Evolutionary conservation across 495 filamentous ascomycete genomes (phyloP).

Genomic region (Podospora sp.): DNA sequence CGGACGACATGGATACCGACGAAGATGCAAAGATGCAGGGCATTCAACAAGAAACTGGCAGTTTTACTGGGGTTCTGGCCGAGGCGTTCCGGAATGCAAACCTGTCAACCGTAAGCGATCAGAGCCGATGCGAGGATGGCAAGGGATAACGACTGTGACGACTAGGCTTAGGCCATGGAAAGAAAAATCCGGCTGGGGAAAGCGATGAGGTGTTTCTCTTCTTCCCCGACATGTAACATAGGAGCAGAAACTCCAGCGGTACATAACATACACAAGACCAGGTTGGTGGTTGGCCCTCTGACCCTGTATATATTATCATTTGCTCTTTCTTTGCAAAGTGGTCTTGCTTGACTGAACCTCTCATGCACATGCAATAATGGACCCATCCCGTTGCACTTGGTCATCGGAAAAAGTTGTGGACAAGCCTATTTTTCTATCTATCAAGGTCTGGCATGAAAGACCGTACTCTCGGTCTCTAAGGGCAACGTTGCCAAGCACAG

Average conservation of each 20-base stretch:
- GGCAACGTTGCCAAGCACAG: background rate
- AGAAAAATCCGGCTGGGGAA: background rate
- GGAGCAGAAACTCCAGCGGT: background rate
- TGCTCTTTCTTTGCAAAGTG: background rate
- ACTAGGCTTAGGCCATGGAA: background rate
- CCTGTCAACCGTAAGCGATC: conserved; percentile 2
- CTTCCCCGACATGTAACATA: background rate
- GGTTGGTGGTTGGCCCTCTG: background rate
- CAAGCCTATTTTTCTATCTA: background rate
- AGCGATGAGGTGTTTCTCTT: background rate
- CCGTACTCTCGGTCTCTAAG: background rate
- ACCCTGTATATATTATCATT: background rate
- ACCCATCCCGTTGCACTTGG: background rate
- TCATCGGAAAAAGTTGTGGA: background rate
- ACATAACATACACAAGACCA: background rate
- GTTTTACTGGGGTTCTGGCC: background rate
- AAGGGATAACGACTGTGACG: background rate
- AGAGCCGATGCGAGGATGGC: background rate
- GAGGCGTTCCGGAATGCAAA: conserved; percentile 9
- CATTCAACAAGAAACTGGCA: background rate
- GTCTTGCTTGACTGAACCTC: too few relatives aligned
- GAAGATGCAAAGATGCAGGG: background rate
- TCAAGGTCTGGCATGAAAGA: background rate
- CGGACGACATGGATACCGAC: conserved; percentile 5
- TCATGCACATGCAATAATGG: too few relatives aligned